Base-by-base conservation (phyloP, 257 asterid genomes). In the Forsythia viridissima region DNA sequence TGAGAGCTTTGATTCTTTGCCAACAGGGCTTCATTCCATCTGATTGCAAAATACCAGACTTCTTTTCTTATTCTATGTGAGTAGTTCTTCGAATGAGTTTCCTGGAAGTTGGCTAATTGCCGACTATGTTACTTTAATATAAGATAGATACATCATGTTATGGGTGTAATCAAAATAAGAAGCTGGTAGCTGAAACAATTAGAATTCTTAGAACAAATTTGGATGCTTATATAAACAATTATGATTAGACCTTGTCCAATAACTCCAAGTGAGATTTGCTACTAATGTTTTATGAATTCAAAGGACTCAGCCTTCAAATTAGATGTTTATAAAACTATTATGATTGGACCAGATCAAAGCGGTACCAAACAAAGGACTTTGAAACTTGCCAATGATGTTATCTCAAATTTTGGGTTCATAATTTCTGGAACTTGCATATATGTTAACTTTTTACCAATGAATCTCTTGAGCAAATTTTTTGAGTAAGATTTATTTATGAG, bases 311-410 rank as follows among this genome's bases (percentile, higher is more conserved):
- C 66, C 65, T 57, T n/a, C 4, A 30, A n/a, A 20, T 57, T 57
- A 8, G 66, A 57, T n/a, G 66, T 57, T 46, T 46, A 46, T 46
- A 46, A 11, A 46, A 46, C 15, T 72, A 52, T 55, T 51, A 67
- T 38, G 12, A 6, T 13, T 42, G 44, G 10, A 21, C 57, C 21
- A 52, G 67, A 48, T 48, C 43, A 75, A 44, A 52, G 34, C 20
- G 59, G 37, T 68, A 9, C 70, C 44, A 43, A 72, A 41, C 40
- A 77, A 37, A 55, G 36, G 52, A 63, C 38, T 79, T 3, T 55
- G 74, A 61, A 72, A 77, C 38, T 67, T 72, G 15, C 75, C 59
- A 5, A 48, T 20, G 72, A 65, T 37, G 68, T 41, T 30, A 57
- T 6, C 40, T 67, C 37, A 57, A 63, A 63, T 71, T 20, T 15